Evolutionary conservation across 352 stramenopile genomes (phyloP), one percentile per base, ranked within the genome.

Genomic region (Phytophthora sansomeana): DNA sequence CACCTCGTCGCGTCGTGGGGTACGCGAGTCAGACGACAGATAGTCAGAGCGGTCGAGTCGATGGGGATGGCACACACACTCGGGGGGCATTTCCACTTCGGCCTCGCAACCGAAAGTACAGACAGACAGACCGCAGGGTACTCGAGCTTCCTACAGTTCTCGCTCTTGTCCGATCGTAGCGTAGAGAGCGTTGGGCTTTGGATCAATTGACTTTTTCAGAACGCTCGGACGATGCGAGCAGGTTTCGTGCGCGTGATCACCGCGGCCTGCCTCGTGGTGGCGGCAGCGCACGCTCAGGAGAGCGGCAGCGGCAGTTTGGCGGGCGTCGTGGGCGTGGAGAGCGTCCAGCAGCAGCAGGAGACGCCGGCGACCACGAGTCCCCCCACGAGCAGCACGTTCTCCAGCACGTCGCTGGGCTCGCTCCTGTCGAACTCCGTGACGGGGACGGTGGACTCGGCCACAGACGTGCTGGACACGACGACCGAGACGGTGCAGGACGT

Each of bases 81-180:
- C n/a, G n/a, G n/a, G n/a, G n/a, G n/a, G n/a, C 66, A 78, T 72
- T 75, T 69, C 53, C 65, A 78, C 70, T 75, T 78, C 61, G 70
- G 70, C 60, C 56, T 75, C 48, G 39, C 39, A 38, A 61, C 66
- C 66, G 65, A 67, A 63, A 64, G 70, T 78, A 78, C 68, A n/a
- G n/a, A n/a, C n/a, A n/a, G n/a, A n/a, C n/a, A n/a, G n/a, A n/a
- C n/a, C n/a, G n/a, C n/a, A n/a, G n/a, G n/a, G n/a, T n/a, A n/a
- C n/a, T n/a, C n/a, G n/a, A n/a, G n/a, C n/a, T n/a, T n/a, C n/a
- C n/a, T n/a, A n/a, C n/a, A n/a, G n/a, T 62, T 35, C 39, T 28
- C 41, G 38, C 53, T 58, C 66, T 69, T 62, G 66, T 69, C 32
- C 21, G 17, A 69, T 69, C 48, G 58, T n/a, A n/a, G n/a, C n/a